Percentiles rank a stretch among this genome's conserved stretches.
Evolutionary conservation across 2,329 filamentous ascomycete species (phyloP).

Genomic region (Macrophomina pseudophaseolina): DNA sequence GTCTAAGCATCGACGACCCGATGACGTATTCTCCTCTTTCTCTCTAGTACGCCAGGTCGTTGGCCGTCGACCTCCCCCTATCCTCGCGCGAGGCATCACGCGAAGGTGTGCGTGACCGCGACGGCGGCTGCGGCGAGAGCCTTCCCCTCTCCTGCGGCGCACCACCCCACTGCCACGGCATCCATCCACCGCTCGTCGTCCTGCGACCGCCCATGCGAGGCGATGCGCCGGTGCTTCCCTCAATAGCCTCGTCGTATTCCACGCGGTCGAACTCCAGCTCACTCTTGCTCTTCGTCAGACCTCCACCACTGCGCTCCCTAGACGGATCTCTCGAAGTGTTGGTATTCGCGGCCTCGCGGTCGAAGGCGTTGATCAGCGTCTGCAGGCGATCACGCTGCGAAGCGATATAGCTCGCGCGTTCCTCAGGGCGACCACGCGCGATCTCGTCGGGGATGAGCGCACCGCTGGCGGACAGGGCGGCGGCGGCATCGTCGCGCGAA

Average conservation of each 20-base stretch:
- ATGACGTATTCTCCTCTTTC: not conserved
- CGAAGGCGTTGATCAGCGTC: constrained; percentile 76
- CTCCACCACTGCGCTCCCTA: constrained; percentile 56
- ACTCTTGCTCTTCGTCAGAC: constrained; percentile 78
- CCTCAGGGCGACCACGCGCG: constrained; percentile 60
- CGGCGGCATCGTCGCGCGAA: constrained; percentile 47
- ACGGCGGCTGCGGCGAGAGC: constrained; percentile 1
- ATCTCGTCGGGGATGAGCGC: constrained; percentile 75
- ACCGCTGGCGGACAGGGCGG: constrained; percentile 62
- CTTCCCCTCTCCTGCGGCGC: not conserved
- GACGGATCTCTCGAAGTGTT: constrained; percentile 47
- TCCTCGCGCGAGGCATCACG: constrained; percentile 24
- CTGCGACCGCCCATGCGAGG: constrained; percentile 36
- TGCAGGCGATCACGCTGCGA: constrained; percentile 79
- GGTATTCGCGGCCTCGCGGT: constrained; percentile 67
- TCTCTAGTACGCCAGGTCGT: constrained; percentile 26
- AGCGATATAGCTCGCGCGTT: constrained; percentile 74
- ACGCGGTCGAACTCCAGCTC: constrained; percentile 91
- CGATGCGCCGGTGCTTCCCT: constrained; percentile 51
- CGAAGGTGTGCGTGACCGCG: constrained; percentile 23
- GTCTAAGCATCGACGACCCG: not conserved
- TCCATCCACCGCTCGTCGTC: constrained; percentile 49
- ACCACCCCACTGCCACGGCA: constrained; percentile 55
- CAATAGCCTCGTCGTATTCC: constrained; percentile 68
- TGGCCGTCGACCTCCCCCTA: constrained; percentile 21